Evolutionary conservation across 371 early-diverging fungal species (phyloP), one percentile per base, ranked within the genome.

Genomic region (Syncephalis plumigaleata): DNA sequence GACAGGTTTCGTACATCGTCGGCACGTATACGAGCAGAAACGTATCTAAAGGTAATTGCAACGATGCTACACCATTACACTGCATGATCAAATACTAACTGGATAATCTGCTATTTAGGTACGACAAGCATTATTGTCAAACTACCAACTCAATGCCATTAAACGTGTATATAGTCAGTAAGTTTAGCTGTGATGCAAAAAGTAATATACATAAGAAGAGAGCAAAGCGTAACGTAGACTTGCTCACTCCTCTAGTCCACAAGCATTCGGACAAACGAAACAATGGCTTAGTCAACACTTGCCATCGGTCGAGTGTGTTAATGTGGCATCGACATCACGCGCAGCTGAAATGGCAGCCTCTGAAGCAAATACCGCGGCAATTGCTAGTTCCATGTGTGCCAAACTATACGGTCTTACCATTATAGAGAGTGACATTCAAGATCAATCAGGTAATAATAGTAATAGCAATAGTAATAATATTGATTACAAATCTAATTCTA

Each of bases 131-230:
- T 27, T 51, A 39, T 13, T 47, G 13, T 47, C 40, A 11, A 27
- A 43, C 23, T 44, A 23, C 23, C 25, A 48, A 22, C 16, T 24
- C 7, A 23, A 22, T 21, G 43, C 36, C 5, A 49, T 49, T 48
- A 76, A 70, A 49, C 79, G 77, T 46, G 77, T 95, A 1, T 93
- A 90, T 54, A 83, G 84, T 47, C 95, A 94, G 59, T 81, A 84
- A n/a, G 81, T 87, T n/a, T n/a, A n/a, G n/a, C n/a, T n/a, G n/a
- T n/a, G n/a, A n/a, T n/a, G n/a, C n/a, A n/a, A n/a, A n/a, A n/a
- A n/a, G n/a, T n/a, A n/a, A n/a, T n/a, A n/a, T n/a, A n/a, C n/a
- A n/a, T n/a, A n/a, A n/a, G n/a, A n/a, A n/a, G n/a, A n/a, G n/a
- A n/a, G n/a, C n/a, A n/a, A n/a, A n/a, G n/a, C n/a, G n/a, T n/a